Base-by-base conservation (phyloP, 495 filamentous ascomycete genomes). In the Pyrenula aspistea region DNA sequence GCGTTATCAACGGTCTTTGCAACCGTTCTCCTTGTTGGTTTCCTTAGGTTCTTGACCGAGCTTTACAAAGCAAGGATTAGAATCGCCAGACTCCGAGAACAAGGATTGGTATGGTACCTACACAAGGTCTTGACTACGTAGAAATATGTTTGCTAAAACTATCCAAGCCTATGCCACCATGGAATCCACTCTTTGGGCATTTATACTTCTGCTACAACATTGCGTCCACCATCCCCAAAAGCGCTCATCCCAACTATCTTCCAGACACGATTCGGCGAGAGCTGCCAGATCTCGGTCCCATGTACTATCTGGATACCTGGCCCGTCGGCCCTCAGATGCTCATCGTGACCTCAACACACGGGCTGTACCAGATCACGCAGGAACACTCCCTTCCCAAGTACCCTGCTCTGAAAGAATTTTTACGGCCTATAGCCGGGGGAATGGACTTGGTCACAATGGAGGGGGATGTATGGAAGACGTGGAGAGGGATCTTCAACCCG, bases 231-330 rank as follows among this genome's bases (percentile, higher is more conserved):
- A 4, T 52, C 19, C 50, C 50, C 50, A 20, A 8, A 24, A 19
- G 20, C 50, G 50, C 22, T 19, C 50, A 52, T 20, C 50, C 50
- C 50, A 20, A 52, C 19, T 42, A 25, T 10, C 19, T 52, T 10
- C 19, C 50, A 20, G 22, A 21, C 19, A 4, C 19, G 22, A 52
- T 52, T 19, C 19, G n/a, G 10, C 51, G 57, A 22, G 10, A 61
- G 50, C 47, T 51, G 12, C 61, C 61, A 48, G 56, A 55, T 54
- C 59, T 63, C 4, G 52, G 53, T 56, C 47, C 51, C 31, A 50
- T 63, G 19, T 63, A 55, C 59, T 63, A 63, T 49, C 24, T 63
- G n/a, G 61, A 63, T 57, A 55, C 58, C 24, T 63, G 61, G 61
- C 61, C 61, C 11, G 19, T 59, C 24, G 59, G 49, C 22, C 49